Base-by-base conservation (phyloP, 1,139 yeast genomes). In the Arxiozyma telluris region DNA sequence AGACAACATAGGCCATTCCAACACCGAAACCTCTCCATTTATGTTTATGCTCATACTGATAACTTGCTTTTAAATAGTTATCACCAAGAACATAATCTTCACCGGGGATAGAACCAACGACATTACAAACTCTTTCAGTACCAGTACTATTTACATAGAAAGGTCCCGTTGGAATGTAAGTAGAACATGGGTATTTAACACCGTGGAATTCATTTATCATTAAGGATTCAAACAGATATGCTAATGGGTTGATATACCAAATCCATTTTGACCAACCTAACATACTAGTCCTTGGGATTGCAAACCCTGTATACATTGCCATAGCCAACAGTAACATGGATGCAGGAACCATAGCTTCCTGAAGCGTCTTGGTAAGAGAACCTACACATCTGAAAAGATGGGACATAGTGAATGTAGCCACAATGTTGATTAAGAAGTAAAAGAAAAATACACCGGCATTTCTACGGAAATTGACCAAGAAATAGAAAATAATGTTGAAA, bases 21-120 rank as follows among this genome's bases (percentile, higher is more conserved):
- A 89, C 83, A 66, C 96, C 96, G 60, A 82, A 80, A 65, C 89
- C 84, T 73, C 96, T 82, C 96, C 96, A 89, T 64, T 80, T 79
- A 68, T 89, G 90, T 9, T 72, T 57, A 60, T 78, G 76, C 47
- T 68, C 63, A 69, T 85, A 88, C 15, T 79, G 73, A 53, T 85
- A 87, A 48, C 75, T 65, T 4, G 82, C 78, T 5, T 61, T 62
- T 50, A 88, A 59, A 66, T 82, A 89, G 21, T 62, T 71, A 52
- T 81, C 77, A 65, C 96, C 96, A 41, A 66, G 59, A 48, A 89
- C 85, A 51, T 59, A 61, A 25, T 59, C 59, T 22, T 71, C 61
- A 52, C 96, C 96, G 4, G 87, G 73, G 5, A 65, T 66, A 6
- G 91, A 72, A 58, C 93, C 90, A 44, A 82, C 83, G 39, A 79